These are phyloP conservation scores for Colletotrichum theobromicola DNA, from an alignment of 2,329 filamentous ascomycete species.

Conservation along the genomic window DNA sequence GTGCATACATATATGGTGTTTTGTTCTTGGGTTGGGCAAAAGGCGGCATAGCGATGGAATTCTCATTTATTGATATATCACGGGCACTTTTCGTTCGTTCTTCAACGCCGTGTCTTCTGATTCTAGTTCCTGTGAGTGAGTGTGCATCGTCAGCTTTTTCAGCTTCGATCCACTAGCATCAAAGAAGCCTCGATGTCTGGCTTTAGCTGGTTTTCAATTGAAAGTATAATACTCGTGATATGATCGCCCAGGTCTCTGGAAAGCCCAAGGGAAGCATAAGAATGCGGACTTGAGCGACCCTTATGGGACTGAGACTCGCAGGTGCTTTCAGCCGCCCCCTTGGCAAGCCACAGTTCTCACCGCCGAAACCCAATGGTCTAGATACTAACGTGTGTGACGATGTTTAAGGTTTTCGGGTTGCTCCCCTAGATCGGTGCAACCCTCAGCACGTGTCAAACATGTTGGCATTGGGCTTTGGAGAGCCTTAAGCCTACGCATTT, in stretches of 20 bases:
- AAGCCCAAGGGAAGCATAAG: background rate
- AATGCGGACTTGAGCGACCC: background rate
- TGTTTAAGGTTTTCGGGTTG: background rate
- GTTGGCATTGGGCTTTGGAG: background rate
- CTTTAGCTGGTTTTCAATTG: background rate
- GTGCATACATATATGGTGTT: background rate
- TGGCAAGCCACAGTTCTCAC: background rate
- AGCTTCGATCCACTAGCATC: background rate
- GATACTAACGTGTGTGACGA: background rate
- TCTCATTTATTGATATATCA: background rate
- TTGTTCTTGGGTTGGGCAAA: background rate
- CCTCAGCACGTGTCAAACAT: background rate
- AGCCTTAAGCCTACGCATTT: background rate
- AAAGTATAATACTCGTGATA: too few species aligned
- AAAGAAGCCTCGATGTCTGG: background rate
- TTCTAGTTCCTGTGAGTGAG: too few species aligned
- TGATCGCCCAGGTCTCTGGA: background rate
- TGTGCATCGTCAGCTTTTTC: too few species aligned
- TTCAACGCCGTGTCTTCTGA: background rate
- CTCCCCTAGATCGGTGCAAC: background rate
- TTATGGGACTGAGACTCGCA: background rate
- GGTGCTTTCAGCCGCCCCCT: background rate
- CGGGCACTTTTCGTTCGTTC: background rate
- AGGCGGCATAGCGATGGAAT: background rate
- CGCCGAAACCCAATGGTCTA: background rate